These are phyloP conservation scores for Dactylellina parvicollis DNA, from an alignment of 2,329 filamentous ascomycete genomes.

Conservation along the genomic window DNA sequence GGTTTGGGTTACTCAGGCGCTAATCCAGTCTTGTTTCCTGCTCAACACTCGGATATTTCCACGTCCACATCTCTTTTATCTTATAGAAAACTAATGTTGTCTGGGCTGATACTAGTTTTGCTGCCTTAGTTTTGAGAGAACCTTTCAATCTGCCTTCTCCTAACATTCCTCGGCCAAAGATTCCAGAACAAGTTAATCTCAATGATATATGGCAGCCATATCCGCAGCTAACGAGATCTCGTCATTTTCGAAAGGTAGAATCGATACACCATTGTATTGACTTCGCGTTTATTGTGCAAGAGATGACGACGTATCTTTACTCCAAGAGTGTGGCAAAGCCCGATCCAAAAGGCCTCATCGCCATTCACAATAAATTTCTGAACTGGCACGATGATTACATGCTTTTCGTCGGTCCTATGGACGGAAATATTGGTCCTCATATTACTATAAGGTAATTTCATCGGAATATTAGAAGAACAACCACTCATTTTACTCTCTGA, in stretches of 20 bases:
- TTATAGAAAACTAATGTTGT: slow-evolving; percentile 8
- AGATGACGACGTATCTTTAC: slow-evolving; percentile 27
- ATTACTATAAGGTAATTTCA: slow-evolving; percentile 26
- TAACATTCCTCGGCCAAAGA: slow-evolving; percentile 33
- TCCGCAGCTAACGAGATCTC: slow-evolving; percentile 34
- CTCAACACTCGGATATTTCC: background rate
- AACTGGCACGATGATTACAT: slow-evolving; percentile 32
- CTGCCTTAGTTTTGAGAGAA: slow-evolving; percentile 29
- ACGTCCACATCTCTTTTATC: background rate
- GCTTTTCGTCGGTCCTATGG: slow-evolving; percentile 4
- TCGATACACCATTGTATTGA: slow-evolving; percentile 19
- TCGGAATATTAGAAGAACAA: too few species aligned
- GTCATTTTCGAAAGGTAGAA: slow-evolving; percentile 16
- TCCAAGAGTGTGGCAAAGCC: slow-evolving; percentile 11
- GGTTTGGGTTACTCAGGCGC: background rate
- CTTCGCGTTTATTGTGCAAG: slow-evolving; percentile 24
- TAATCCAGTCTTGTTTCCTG: background rate
- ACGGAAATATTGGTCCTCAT: slow-evolving; percentile 17
- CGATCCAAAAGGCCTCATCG: slow-evolving; percentile 10
- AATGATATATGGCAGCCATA: slow-evolving; percentile 50
- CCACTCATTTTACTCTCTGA: background rate
- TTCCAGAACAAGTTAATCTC: slow-evolving; percentile 27
- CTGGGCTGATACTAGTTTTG: slow-evolving; percentile 17
- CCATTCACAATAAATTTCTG: slow-evolving; percentile 20
- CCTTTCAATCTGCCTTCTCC: slow-evolving; percentile 24